These are phyloP conservation scores for Sugiyamaella xylanicola DNA, from an alignment of 1,139 yeast species.

Conservation along the genomic window DNA sequence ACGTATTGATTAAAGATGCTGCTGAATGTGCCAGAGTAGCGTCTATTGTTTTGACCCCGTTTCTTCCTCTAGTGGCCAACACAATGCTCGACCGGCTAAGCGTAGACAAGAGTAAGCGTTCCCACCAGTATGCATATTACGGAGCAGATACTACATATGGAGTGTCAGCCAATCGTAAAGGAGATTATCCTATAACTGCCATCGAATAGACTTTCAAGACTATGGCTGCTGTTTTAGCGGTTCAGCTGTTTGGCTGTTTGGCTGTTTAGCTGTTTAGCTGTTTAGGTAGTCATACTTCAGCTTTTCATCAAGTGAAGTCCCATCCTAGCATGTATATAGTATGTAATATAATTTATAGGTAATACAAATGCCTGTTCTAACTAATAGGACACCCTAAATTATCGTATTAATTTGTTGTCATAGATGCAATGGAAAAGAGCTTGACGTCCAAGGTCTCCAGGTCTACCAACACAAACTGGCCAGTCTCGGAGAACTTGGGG, in stretches of 20 bases:
- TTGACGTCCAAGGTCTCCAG: slow-evolving; percentile 57
- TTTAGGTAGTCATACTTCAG: too few relatives aligned
- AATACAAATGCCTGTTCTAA: too few relatives aligned
- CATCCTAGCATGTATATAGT: too few relatives aligned
- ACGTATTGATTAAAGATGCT: slow-evolving; percentile 58
- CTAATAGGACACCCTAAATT: too few relatives aligned
- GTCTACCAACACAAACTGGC: slow-evolving; percentile 69
- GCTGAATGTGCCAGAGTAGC: slow-evolving; percentile 72
- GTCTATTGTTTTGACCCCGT: slow-evolving; percentile 67
- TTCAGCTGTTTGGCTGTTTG: too few relatives aligned
- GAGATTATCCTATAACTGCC: slow-evolving; percentile 40
- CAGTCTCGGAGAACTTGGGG: slow-evolving; percentile 69
- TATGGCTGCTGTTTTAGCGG: too few relatives aligned
- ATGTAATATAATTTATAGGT: too few relatives aligned
- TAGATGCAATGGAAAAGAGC: slow-evolving; percentile 40
- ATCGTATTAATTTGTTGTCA: too few relatives aligned
- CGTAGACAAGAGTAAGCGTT: slow-evolving; percentile 51
- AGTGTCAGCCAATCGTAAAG: slow-evolving; percentile 46
- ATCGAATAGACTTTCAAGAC: slow-evolving; percentile 8
- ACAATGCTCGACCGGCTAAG: slow-evolving; percentile 65
- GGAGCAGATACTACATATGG: slow-evolving; percentile 58
- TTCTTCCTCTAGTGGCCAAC: slow-evolving; percentile 66
- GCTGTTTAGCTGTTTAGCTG: too few relatives aligned
- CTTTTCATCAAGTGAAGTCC: too few relatives aligned
- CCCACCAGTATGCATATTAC: slow-evolving; percentile 45